These are phyloP conservation scores for Athelia psychrophila DNA, from an alignment of 1,284 basidiomycete genomes.

Conservation along the genomic window DNA sequence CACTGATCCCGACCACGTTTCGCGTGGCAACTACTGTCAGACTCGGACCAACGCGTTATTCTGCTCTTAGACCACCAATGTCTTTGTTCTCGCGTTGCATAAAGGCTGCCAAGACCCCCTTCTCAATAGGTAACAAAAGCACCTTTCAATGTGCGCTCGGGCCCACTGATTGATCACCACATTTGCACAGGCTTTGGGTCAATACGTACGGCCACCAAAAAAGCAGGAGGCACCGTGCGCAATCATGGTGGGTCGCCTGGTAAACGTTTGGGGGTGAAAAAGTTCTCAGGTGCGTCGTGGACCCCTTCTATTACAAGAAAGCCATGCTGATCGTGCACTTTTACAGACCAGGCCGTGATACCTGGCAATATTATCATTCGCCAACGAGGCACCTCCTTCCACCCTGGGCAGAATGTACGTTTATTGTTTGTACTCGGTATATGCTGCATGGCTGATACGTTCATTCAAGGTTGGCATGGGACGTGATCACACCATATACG, in stretches of 20 bases:
- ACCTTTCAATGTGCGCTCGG: constrained; percentile 6
- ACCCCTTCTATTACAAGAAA: constrained; percentile 4
- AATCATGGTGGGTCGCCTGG: constrained; percentile 92
- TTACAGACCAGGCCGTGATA: constrained; percentile 79
- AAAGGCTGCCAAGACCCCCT: constrained; percentile 38
- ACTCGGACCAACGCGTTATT: not conserved
- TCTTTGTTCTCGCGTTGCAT: constrained; percentile 42
- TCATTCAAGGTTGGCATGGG: constrained; percentile 77
- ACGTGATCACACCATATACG: constrained; percentile 90
- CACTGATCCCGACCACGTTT: too few relatives aligned
- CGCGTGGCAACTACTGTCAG: too few relatives aligned
- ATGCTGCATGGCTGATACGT: constrained; percentile 11
- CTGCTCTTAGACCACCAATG: constrained; percentile 25
- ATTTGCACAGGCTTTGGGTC: constrained; percentile 46
- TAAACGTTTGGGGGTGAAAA: constrained; percentile 89
- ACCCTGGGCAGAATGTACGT: constrained; percentile 87
- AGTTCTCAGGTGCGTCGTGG: constrained; percentile 75
- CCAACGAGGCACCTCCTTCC: constrained; percentile 87
- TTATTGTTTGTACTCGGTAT: constrained; percentile 5
- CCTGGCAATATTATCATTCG: constrained; percentile 94
- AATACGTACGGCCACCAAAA: constrained; percentile 90
- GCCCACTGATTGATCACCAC: constrained; percentile 8
- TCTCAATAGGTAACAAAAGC: constrained; percentile 43
- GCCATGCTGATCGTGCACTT: constrained; percentile 13
- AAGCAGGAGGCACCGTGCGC: constrained; percentile 88